Percentiles rank a stretch among this genome's conserved stretches.
These are phyloP conservation scores for Solanum dulcamara DNA, from an alignment of 257 asterid genomes.

Conservation along the genomic window DNA sequence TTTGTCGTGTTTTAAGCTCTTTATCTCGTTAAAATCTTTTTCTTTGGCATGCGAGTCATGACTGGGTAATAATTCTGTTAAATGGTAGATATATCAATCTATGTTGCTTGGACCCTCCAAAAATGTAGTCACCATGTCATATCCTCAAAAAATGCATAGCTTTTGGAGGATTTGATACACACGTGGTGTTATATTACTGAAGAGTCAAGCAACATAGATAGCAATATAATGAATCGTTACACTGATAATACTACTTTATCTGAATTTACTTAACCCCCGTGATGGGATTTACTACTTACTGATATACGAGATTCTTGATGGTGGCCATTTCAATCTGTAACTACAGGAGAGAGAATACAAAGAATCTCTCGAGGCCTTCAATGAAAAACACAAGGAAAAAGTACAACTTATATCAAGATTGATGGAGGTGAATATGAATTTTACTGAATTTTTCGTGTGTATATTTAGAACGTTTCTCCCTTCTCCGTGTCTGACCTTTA, in stretches of 20 bases:
- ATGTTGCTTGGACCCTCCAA: background rate
- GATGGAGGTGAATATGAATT: slow-evolving; percentile 25
- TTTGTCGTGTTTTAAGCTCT: background rate
- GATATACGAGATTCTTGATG: background rate
- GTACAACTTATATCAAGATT: slow-evolving; percentile 37
- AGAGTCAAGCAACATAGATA: background rate
- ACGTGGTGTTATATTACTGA: background rate
- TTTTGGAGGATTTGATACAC: background rate
- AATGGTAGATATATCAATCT: background rate
- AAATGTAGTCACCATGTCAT: background rate
- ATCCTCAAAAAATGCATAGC: background rate
- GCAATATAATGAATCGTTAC: background rate
- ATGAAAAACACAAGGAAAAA: slow-evolving; percentile 45
- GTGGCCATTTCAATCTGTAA: background rate
- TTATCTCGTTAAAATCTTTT: background rate
- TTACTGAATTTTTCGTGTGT: background rate
- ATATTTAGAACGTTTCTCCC: background rate
- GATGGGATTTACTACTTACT: background rate
- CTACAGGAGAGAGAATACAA: slow-evolving; percentile 50
- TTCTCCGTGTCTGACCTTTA: background rate
- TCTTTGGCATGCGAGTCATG: background rate
- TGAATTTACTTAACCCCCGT: background rate
- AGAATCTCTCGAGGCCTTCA: slow-evolving; percentile 47
- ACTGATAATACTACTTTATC: too few species aligned
- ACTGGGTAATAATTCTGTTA: background rate